Percentiles rank a stretch among this genome's conserved stretches.
phyloP scores from a whole-genome alignment of 2,329 filamentous ascomycete genomes.

The Phoma sp. region DNA sequence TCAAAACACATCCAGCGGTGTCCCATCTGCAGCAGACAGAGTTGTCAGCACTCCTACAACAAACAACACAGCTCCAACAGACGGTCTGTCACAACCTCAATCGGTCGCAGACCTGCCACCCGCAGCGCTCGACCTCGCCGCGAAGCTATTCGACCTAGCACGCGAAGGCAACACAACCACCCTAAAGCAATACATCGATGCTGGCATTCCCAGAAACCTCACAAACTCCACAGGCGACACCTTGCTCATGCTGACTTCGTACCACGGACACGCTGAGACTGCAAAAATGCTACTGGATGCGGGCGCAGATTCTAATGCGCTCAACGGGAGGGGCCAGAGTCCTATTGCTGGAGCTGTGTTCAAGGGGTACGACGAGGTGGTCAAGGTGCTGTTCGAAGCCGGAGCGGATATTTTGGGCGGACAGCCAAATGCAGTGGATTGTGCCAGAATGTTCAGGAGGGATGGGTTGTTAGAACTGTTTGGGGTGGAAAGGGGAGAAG shows the following conservation, averaged over 20 bases:
- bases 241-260: constrained; percentile 76
- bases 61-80: not conserved
- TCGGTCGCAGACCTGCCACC: constrained; percentile 59
- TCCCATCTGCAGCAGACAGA: constrained; percentile 14
- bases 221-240: constrained; percentile 78
- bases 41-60: constrained; percentile 1
- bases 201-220: constrained; percentile 72
- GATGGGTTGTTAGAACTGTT: constrained; percentile 42
- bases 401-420: constrained; percentile 53
- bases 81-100: constrained; percentile 8
- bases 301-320: constrained; percentile 70
- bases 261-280: constrained; percentile 70
- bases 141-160: constrained; percentile 72
- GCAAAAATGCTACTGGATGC: constrained; percentile 67
- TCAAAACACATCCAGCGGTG: constrained; percentile 21
- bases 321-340: constrained; percentile 74
- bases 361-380: constrained; percentile 71
- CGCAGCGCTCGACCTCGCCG: constrained; percentile 71
- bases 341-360: constrained; percentile 76
- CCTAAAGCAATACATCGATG: constrained; percentile 69
- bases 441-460: constrained; percentile 57
- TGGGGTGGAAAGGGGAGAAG: constrained; percentile 33
- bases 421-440: constrained; percentile 56
- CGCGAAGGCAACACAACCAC: constrained; percentile 64
- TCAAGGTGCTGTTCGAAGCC: constrained; percentile 59